Base-by-base conservation (phyloP, 148 eudicot species). In the Salicornia ramosissima region DNA sequence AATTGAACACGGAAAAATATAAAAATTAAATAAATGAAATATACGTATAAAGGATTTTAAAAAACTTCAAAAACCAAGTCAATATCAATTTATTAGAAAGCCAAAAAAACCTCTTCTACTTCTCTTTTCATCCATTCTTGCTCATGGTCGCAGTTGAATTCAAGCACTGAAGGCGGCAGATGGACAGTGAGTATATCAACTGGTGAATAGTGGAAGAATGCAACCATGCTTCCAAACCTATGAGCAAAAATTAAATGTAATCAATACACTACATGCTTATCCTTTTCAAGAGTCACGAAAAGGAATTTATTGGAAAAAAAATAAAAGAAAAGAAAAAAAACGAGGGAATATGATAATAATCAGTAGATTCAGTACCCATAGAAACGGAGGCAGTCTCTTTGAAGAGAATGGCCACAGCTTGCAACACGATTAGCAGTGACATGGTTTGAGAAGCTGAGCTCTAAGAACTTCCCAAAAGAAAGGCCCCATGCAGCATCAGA, bases 401-500 rank as follows among this genome's bases (percentile, higher is more conserved):
- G 99, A 70, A 94, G 83, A 71, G 99, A 94, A 85, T 94, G 99
- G 34, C 99, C 99, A 80, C 99, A 94, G 76, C 78, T 81, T 13
- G 99, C 97, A 36, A 94, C 88, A 80, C 99, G 99, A 74, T 91
- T 91, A 49, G 97, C 99, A 77, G 97, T 87, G 34, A 96, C 85
- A 79, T 94, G 89, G 82, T 87, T 87, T 62, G 97, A 94, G 66
- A 94, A 94, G 81, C 99, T 94, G 54, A 94, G 99, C 75, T 94
- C 99, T 72, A 94, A 82, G 76, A 94, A 94, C 76, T 94, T 94
- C 67, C 99, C 99, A 63, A 94, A 88, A 6, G 99, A 94, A 76
- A 94, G 99, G 24, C 97, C 99, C 97, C 96, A 91, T 31, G 97
- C 99, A 74, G 97, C 93, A 83, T 89, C 88, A 10, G 99, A 94